Conservation (phyloP, 192 early-diverging fungal species). For the Rhizoclosmatium globosum region DNA sequence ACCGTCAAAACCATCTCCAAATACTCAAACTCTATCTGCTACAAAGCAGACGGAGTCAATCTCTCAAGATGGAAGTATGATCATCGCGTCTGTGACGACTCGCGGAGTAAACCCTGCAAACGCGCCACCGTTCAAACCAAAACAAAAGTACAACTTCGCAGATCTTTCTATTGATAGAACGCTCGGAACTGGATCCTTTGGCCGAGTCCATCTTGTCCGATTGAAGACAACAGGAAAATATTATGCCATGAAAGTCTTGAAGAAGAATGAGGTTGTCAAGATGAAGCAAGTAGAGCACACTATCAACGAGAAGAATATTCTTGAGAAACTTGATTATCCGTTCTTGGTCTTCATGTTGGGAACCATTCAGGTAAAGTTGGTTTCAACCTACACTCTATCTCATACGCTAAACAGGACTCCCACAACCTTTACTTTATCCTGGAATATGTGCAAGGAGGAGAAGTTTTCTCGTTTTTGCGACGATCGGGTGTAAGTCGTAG, state of each 20-base stretch:
- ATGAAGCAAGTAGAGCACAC: constrained; percentile 98
- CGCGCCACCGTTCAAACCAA: constrained; percentile 31
- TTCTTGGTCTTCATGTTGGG: constrained; percentile 94
- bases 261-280: constrained; percentile 92
- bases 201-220: constrained; percentile 92
- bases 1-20: not conserved
- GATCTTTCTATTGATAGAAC: constrained; percentile 90
- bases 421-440: constrained; percentile 93
- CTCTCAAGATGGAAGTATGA: not conserved
- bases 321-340: constrained; percentile 86
- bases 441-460: constrained; percentile 96
- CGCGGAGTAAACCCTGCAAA: constrained; percentile 27
- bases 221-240: constrained; percentile 80
- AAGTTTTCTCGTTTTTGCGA: constrained; percentile 92
- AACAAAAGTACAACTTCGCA: constrained; percentile 59
- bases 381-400: not conserved
- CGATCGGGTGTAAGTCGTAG: constrained; percentile 74
- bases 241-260: constrained; percentile 97
- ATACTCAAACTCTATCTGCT: not conserved
- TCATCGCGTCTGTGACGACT: not conserved
- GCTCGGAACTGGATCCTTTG: constrained; percentile 96
- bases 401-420: constrained; percentile 71
- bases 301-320: constrained; percentile 94
- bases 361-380: constrained; percentile 64
- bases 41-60: not conserved